phyloP scores from a whole-genome alignment of 768 basidiomycete genomes.

The Amanita fuliginea region DNA sequence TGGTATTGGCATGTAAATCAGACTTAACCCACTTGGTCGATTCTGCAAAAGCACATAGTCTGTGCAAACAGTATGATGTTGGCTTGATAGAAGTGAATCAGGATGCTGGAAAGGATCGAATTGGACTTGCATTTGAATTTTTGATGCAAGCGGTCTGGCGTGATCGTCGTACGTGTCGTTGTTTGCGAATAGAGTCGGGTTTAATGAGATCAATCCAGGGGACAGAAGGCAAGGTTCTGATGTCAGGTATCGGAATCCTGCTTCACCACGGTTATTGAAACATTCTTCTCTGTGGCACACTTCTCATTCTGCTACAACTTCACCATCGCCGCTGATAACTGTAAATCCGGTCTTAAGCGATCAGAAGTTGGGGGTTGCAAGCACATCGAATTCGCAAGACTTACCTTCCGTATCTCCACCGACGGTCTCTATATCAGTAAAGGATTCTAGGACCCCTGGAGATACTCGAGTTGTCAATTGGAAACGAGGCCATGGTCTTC shows the following conservation, averaged over 20 bases:
- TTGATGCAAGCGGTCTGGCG: conserved; percentile 56
- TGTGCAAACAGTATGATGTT: conserved; percentile 54
- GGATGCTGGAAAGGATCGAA: conserved; percentile 46
- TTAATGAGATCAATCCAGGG: neutral
- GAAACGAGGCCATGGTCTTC: conserved; percentile 3
- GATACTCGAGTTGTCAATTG: neutral
- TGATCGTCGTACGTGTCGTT: conserved; percentile 28
- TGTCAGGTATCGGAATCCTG: conserved; percentile 52
- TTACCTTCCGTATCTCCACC: neutral
- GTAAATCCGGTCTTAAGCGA: conserved; percentile 15
- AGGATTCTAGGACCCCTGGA: neutral
- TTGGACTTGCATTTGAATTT: conserved; percentile 65
- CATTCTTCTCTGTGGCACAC: conserved; percentile 46
- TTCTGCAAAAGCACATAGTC: conserved; percentile 35
- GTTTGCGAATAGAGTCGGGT: neutral
- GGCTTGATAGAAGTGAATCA: conserved; percentile 71
- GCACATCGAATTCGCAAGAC: neutral
- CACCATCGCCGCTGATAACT: conserved; percentile 27
- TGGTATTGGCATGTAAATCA: conserved; percentile 84
- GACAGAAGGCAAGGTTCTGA: conserved; percentile 7
- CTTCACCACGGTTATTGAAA: conserved; percentile 51
- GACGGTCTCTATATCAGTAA: neutral
- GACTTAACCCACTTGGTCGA: conserved; percentile 55
- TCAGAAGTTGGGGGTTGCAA: neutral
- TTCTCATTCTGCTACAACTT: conserved; percentile 39